Percentiles rank a stretch among this genome's conserved stretches.
Conservation (phyloP, 768 basidiomycete species). For the Pisolithus tinctorius region DNA sequence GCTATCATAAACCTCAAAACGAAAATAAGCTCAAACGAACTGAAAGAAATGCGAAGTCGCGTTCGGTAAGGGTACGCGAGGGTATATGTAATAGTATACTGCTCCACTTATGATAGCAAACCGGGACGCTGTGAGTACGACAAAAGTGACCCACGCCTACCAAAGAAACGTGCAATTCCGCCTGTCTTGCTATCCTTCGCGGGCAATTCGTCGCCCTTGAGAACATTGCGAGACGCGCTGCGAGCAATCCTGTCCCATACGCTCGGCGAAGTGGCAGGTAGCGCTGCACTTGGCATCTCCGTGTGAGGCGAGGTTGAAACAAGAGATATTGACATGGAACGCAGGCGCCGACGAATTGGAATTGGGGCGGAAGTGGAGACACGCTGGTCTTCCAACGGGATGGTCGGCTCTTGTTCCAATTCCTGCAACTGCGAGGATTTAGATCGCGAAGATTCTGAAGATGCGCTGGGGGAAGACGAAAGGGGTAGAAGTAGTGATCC, state of each 20-base stretch:
- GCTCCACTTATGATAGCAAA: neutral
- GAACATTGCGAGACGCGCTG: constrained; percentile 10
- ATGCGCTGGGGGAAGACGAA: constrained; percentile 1
- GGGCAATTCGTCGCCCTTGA: constrained; percentile 7
- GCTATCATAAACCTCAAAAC: constrained; percentile 2
- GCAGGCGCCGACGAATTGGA: constrained; percentile 1
- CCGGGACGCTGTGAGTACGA: constrained; percentile 3
- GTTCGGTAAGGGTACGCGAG: neutral
- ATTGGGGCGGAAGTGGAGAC: constrained; percentile 3
- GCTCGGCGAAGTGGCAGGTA: constrained; percentile 7
- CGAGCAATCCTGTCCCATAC: constrained; percentile 21
- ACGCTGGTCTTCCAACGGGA: neutral
- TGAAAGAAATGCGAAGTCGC: neutral
- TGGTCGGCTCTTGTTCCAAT: neutral
- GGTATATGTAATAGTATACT: neutral
- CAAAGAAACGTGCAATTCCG: constrained; percentile 18
- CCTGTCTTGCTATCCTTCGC: constrained; percentile 7
- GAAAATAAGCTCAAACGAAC: neutral
- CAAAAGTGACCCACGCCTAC: constrained; percentile 5
- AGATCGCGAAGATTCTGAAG: constrained; percentile 1
- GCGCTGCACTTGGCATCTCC: neutral
- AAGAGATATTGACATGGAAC: constrained; percentile 2
- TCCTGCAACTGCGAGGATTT: neutral
- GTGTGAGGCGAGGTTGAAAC: neutral
- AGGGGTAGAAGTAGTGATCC: neutral